phyloP scores from a whole-genome alignment of 208 protist genomes.

The Crithidia fasciculata region DNA sequence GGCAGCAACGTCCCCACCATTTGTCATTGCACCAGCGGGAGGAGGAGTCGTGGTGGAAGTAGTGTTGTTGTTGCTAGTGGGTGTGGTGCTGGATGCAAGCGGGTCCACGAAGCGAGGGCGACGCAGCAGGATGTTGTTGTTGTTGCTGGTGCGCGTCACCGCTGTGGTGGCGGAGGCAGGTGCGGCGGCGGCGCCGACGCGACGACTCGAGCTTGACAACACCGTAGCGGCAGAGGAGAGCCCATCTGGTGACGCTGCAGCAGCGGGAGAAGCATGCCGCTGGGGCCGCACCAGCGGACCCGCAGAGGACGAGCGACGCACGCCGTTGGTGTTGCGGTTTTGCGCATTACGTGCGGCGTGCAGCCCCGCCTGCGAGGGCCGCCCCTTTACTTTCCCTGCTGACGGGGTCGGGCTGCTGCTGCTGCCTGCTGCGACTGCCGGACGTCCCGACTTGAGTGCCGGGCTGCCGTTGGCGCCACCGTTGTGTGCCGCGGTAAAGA shows the following conservation, averaged over 20 bases:
- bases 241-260: not conserved
- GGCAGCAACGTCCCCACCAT: not conserved
- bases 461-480: not conserved
- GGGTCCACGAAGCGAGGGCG: conserved; percentile 21
- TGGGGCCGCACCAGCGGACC: conserved; percentile 1
- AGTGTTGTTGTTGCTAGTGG: not conserved
- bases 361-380: conserved; percentile 14
- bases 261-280: not conserved
- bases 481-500: not conserved
- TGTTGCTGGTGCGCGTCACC: not conserved
- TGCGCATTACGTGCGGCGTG: conserved; percentile 11
- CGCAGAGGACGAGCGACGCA: not conserved
- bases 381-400: not conserved
- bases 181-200: not conserved
- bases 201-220: conserved; percentile 4
- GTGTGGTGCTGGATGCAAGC: not conserved
- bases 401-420: not conserved
- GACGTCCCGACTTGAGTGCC: not conserved
- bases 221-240: not conserved
- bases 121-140: conserved; percentile 3
- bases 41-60: not conserved
- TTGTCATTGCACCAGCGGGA: not conserved
- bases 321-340: not conserved
- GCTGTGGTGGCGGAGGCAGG: not conserved
- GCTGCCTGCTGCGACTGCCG: not conserved